phyloP scores from a whole-genome alignment of 2,329 filamentous ascomycete species.

The Tolypocladium nubicola region DNA sequence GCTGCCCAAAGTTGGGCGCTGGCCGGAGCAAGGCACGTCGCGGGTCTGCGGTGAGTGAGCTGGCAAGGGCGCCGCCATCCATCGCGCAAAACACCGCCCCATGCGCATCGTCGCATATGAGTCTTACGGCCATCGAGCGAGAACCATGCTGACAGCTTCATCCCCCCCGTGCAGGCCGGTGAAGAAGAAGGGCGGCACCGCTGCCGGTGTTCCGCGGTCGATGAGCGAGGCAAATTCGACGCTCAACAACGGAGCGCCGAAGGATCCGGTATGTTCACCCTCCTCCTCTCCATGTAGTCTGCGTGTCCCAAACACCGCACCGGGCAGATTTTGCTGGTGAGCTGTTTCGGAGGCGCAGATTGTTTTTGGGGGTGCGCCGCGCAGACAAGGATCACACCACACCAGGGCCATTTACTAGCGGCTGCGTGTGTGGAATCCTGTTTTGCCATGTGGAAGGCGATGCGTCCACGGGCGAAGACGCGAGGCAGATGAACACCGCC shows the following conservation, averaged over 20 bases:
- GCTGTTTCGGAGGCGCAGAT: not conserved
- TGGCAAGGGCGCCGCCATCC: not conserved
- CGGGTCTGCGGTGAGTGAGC: not conserved
- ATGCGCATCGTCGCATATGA: not conserved
- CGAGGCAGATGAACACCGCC: not conserved
- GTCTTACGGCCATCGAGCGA: not conserved
- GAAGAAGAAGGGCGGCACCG: slow-evolving; percentile 62
- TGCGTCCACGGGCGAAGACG: not conserved
- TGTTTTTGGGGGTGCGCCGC: slow-evolving; percentile 3
- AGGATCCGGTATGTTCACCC: slow-evolving; percentile 39
- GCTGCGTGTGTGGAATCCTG: slow-evolving; percentile 1
- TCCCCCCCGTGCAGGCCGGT: slow-evolving; percentile 39
- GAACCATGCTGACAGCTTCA: not conserved
- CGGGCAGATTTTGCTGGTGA: not conserved
- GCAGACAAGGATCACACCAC: slow-evolving; percentile 2
- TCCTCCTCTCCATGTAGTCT: not conserved
- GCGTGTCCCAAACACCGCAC: not conserved
- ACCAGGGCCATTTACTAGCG: slow-evolving; percentile 1
- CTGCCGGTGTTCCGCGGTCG: slow-evolving; percentile 56
- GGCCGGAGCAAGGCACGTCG: not conserved
- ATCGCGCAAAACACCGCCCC: not conserved
- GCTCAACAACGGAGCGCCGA: slow-evolving; percentile 41
- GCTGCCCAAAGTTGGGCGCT: not conserved
- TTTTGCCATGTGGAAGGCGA: not conserved
- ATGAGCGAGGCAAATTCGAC: slow-evolving; percentile 55